These are phyloP conservation scores for Pestalotiopsis sp. DNA, from an alignment of 2,329 filamentous ascomycete species.

Conservation along the genomic window DNA sequence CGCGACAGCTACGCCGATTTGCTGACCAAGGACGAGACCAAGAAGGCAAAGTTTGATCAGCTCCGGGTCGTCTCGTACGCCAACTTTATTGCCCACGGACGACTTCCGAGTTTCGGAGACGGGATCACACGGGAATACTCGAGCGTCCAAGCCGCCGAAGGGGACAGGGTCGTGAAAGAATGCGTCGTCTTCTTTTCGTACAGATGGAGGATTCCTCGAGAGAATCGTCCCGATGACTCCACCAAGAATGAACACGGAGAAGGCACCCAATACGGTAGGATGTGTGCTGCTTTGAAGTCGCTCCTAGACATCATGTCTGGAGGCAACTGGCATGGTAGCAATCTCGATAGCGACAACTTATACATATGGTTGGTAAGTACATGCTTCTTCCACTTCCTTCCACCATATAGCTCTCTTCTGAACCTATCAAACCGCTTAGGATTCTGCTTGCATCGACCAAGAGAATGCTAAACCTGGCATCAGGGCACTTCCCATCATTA, in stretches of 20 bases:
- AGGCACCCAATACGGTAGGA: constrained; percentile 3
- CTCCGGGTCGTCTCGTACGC: not conserved
- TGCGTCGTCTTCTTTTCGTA: constrained; percentile 8
- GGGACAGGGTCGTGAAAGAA: not conserved
- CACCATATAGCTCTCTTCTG: too few species aligned
- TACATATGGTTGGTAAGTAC: constrained; percentile 8
- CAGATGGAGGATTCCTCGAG: not conserved
- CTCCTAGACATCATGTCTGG: not conserved
- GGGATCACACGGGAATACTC: not conserved
- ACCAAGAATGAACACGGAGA: not conserved
- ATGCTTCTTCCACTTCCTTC: not conserved
- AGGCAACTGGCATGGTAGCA: not conserved
- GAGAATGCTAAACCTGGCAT: not conserved
- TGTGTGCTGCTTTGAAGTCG: not conserved
- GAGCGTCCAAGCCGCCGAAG: not conserved
- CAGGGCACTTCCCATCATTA: not conserved
- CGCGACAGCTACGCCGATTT: not conserved
- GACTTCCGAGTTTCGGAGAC: not conserved
- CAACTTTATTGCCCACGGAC: not conserved
- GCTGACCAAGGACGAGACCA: not conserved
- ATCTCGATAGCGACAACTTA: not conserved
- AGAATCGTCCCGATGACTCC: not conserved
- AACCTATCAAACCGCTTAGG: not conserved
- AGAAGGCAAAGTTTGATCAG: not conserved
- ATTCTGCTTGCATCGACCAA: constrained; percentile 11